Evolutionary conservation across 257 asterid species (phyloP).

Genomic region (Agastache rugosa): DNA sequence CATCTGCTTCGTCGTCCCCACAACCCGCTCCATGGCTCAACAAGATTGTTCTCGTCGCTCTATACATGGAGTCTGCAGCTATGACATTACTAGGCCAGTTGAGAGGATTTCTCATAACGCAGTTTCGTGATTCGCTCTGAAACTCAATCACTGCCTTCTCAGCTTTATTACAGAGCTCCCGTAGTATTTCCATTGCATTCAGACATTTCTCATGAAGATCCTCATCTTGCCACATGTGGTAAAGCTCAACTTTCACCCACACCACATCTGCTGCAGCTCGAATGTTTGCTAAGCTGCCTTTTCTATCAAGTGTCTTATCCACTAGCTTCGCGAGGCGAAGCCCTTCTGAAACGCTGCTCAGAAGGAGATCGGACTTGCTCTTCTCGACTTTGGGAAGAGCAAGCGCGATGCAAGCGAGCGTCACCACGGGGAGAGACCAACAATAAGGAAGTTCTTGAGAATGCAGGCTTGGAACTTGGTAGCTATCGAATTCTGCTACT

Average conservation of each 20-base stretch:
- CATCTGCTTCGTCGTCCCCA: conserved; percentile 23
- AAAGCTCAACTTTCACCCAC: conserved; percentile 48
- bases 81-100: conserved; percentile 47
- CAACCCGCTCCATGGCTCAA: conserved; percentile 21
- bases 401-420: conserved; percentile 48
- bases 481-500: conserved; percentile 38
- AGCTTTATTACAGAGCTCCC: conserved; percentile 29
- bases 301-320: conserved; percentile 44
- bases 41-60: conserved; percentile 38
- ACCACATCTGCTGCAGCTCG: conserved; percentile 46
- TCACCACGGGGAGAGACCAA: conserved; percentile 58
- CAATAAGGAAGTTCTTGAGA: conserved; percentile 52
- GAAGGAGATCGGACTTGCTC: conserved; percentile 19
- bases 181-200: background rate
- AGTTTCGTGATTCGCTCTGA: conserved; percentile 33
- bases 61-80: conserved; percentile 51
- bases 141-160: conserved; percentile 39
- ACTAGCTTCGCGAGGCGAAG: conserved; percentile 41
- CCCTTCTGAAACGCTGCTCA: conserved; percentile 49
- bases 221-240: conserved; percentile 43
- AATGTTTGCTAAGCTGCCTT: conserved; percentile 26
- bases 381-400: conserved; percentile 43
- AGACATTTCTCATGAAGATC: conserved; percentile 45
- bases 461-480: conserved; percentile 44
- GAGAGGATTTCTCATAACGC: conserved; percentile 41